Conservation (phyloP, 2,329 filamentous ascomycete genomes). For the Pestalotiopsis sp. region DNA sequence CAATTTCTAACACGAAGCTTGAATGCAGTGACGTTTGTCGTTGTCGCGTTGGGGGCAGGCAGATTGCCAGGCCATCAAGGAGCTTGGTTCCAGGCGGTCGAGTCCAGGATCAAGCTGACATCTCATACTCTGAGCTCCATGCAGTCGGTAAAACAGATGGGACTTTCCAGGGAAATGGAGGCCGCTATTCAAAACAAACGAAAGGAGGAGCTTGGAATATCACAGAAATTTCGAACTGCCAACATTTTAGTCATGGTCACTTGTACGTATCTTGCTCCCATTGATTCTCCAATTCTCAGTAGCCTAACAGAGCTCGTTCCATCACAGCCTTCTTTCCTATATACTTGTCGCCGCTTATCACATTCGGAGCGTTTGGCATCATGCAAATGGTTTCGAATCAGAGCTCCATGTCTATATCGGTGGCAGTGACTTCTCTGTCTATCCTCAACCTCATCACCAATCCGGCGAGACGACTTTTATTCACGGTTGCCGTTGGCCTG, state of each 20-base stretch:
- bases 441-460: slow-evolving; percentile 10
- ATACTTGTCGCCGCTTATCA: background rate
- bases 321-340: background rate
- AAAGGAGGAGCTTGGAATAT: slow-evolving; percentile 1
- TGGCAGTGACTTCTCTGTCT: slow-evolving; percentile 3
- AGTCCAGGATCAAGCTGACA: slow-evolving; percentile 6
- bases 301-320: background rate
- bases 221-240: slow-evolving; percentile 6
- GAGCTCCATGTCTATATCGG: background rate
- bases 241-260: slow-evolving; percentile 2
- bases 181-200: background rate
- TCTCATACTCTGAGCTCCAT: slow-evolving; percentile 8
- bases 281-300: background rate
- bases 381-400: slow-evolving; percentile 9
- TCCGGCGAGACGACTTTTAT: slow-evolving; percentile 4
- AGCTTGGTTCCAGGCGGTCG: slow-evolving; percentile 11
- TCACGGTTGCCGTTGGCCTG: background rate
- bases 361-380: slow-evolving; percentile 5
- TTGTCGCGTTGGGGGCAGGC: slow-evolving; percentile 1
- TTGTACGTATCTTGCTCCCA: background rate
- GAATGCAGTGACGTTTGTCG: slow-evolving; percentile 3
- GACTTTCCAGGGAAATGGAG: slow-evolving; percentile 10
- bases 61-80: slow-evolving; percentile 8
- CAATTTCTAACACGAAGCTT: too few relatives aligned
- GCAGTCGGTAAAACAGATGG: slow-evolving; percentile 12